Evolutionary conservation across 2,329 filamentous ascomycete species (phyloP).

Genomic region (Clarireedia monteithiana): DNA sequence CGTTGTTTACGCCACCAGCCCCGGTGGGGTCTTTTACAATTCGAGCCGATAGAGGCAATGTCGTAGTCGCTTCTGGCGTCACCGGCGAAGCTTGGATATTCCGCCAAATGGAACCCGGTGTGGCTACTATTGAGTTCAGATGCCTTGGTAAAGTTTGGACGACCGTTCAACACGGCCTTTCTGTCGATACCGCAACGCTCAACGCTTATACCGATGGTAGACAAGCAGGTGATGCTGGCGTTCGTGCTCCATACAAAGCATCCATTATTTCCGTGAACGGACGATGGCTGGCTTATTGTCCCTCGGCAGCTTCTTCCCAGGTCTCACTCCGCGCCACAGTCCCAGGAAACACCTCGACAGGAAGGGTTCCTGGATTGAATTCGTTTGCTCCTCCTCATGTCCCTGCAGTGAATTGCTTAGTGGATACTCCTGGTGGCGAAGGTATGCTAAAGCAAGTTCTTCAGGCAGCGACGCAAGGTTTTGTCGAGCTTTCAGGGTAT

Average conservation of each 20-base stretch:
- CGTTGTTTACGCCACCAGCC: constrained; percentile 58
- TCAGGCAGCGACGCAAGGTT: constrained; percentile 70
- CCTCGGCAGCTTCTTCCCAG: constrained; percentile 61
- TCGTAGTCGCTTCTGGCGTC: constrained; percentile 69
- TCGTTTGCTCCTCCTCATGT: constrained; percentile 62
- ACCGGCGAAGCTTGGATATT: constrained; percentile 87
- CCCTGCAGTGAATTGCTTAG: constrained; percentile 56
- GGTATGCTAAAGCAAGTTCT: constrained; percentile 69
- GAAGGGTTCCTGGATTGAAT: constrained; percentile 46
- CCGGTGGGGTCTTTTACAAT: constrained; percentile 68
- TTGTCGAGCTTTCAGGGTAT: constrained; percentile 68
- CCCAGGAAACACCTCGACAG: constrained; percentile 44
- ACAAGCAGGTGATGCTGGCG: constrained; percentile 35
- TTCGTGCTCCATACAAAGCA: constrained; percentile 38
- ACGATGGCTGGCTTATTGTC: constrained; percentile 72
- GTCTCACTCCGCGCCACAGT: constrained; percentile 61
- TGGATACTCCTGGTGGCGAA: constrained; percentile 66
- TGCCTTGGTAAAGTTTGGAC: constrained; percentile 79
- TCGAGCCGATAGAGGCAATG: constrained; percentile 61
- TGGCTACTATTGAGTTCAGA: background rate
- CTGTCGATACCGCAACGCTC: constrained; percentile 28
- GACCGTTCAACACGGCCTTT: constrained; percentile 57
- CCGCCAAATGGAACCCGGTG: constrained; percentile 32
- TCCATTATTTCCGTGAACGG: constrained; percentile 63
- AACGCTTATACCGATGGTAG: constrained; percentile 22